Percentiles rank a stretch among this genome's conserved stretches.
phyloP scores from a whole-genome alignment of 2,329 filamentous ascomycete species.

The Trichocomaceae sp. region DNA sequence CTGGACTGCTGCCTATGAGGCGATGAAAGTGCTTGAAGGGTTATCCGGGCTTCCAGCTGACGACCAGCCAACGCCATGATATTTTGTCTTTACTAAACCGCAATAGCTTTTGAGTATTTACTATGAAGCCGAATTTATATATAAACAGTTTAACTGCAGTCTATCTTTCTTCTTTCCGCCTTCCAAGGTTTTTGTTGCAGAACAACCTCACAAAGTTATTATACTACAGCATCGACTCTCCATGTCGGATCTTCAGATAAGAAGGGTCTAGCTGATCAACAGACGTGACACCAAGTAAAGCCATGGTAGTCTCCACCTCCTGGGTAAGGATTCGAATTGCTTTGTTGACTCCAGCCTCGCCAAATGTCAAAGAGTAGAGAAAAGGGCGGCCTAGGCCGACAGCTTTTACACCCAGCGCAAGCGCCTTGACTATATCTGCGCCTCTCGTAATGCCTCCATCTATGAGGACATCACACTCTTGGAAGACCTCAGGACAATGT shows the following conservation, averaged over 20 bases:
- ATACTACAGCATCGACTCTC: too few relatives aligned
- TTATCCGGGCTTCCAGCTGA: too few relatives aligned
- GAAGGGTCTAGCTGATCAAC: conserved; percentile 66
- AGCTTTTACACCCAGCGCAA: conserved; percentile 74
- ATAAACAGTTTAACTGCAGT: too few relatives aligned
- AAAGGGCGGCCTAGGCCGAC: conserved; percentile 71
- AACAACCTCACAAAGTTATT: too few relatives aligned
- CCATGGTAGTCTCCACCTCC: conserved; percentile 63
- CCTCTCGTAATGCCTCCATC: conserved; percentile 81
- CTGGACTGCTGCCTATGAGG: too few relatives aligned
- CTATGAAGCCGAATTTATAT: too few relatives aligned
- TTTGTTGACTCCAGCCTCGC: conserved; percentile 53
- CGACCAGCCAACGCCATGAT: too few relatives aligned
- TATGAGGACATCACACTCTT: conserved; percentile 70
- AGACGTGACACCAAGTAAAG: conserved; percentile 65
- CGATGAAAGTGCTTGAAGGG: too few relatives aligned
- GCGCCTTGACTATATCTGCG: conserved; percentile 81
- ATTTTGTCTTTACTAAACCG: too few relatives aligned
- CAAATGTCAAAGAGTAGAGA: conserved; percentile 67
- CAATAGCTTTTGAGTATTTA: too few relatives aligned
- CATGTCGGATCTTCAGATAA: conserved; percentile 33
- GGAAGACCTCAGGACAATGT: conserved; percentile 64
- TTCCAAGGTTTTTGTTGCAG: too few relatives aligned
- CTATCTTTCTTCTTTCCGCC: too few relatives aligned
- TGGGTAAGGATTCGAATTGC: conserved; percentile 50